These are phyloP conservation scores for Gloeopeniophorella convolvens DNA, from an alignment of 768 basidiomycete species.

Conservation along the genomic window DNA sequence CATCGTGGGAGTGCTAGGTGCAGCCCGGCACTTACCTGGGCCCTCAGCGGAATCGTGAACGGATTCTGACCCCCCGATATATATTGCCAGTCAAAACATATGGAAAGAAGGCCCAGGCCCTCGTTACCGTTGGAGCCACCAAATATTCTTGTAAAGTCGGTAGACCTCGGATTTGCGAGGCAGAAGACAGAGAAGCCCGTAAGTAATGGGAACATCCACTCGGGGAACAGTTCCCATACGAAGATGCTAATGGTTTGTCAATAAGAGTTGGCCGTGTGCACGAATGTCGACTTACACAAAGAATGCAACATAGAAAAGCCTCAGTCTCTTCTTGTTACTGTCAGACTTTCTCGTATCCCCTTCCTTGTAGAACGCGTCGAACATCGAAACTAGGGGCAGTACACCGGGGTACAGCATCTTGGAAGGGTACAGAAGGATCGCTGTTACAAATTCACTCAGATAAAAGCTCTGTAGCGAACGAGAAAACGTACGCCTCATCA, in stretches of 20 bases:
- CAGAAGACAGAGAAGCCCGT: slow-evolving; percentile 27
- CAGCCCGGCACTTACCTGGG: slow-evolving; percentile 27
- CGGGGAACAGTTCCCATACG: slow-evolving; percentile 22
- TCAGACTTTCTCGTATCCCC: slow-evolving; percentile 21
- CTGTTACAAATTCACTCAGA: slow-evolving; percentile 22
- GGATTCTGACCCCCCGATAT: slow-evolving; percentile 34
- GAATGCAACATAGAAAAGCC: slow-evolving; percentile 44
- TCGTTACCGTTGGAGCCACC: slow-evolving; percentile 24
- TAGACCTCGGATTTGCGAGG: slow-evolving; percentile 23
- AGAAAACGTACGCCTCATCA: slow-evolving; percentile 39
- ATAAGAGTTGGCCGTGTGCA: background rate
- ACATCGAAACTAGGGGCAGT: slow-evolving; percentile 43
- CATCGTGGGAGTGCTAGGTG: background rate
- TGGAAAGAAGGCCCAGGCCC: slow-evolving; percentile 23
- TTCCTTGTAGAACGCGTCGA: slow-evolving; percentile 43
- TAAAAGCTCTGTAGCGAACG: background rate
- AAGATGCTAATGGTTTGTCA: slow-evolving; percentile 27
- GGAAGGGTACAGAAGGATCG: slow-evolving; percentile 44
- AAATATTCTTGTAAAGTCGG: slow-evolving; percentile 23
- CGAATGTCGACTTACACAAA: slow-evolving; percentile 25
- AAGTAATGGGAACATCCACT: slow-evolving; percentile 21
- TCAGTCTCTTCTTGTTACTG: slow-evolving; percentile 35
- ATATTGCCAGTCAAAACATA: slow-evolving; percentile 27
- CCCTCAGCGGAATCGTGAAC: slow-evolving; percentile 46
- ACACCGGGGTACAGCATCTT: slow-evolving; percentile 46